Conservation (phyloP, 148 eudicot genomes). For the Vaccinium corymbosum region DNA sequence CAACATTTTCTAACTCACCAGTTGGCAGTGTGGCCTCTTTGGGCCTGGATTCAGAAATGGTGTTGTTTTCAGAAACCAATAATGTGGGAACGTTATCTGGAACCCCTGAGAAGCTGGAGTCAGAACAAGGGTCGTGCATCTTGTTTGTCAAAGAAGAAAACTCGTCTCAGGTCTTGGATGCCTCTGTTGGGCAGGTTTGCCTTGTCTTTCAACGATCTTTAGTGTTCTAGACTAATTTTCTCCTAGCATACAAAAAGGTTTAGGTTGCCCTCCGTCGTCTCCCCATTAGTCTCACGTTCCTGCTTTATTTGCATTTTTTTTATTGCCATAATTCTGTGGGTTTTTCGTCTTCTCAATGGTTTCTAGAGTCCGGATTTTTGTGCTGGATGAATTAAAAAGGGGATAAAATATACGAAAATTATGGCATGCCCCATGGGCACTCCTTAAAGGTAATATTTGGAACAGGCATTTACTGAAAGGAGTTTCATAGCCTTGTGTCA, state of each 20-base stretch:
- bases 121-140: conserved; percentile 19
- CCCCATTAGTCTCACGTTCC: background rate
- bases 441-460: background rate
- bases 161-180: conserved; percentile 24
- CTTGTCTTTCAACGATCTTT: background rate
- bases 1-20: background rate
- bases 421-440: background rate
- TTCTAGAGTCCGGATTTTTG: background rate
- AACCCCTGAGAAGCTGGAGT: conserved; percentile 17
- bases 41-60: conserved; percentile 7
- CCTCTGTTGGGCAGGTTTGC: conserved; percentile 27
- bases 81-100: conserved; percentile 9
- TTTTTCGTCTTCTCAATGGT: background rate
- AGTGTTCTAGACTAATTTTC: background rate
- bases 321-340: background rate
- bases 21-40: background rate
- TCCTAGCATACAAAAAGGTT: background rate
- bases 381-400: background rate
- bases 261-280: background rate
- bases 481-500: background rate
- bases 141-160: conserved; percentile 16
- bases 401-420: background rate
- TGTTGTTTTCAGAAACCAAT: conserved; percentile 17
- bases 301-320: background rate
- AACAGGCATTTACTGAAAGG: background rate